Base-by-base conservation (phyloP, 345 rosid species). In the Aquilaria yunnanensis region DNA sequence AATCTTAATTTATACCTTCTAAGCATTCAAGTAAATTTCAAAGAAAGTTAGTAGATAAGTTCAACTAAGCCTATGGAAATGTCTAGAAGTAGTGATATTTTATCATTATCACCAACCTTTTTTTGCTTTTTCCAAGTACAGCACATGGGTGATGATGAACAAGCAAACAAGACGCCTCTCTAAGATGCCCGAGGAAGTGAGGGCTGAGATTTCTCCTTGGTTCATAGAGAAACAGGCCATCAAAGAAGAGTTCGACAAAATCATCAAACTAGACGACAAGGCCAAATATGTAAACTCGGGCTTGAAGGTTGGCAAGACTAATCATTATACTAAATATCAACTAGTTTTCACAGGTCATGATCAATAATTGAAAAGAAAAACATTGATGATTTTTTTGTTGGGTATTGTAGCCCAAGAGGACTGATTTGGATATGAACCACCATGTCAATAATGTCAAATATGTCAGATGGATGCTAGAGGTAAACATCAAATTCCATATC, bases 81-180 rank as follows among this genome's bases (percentile, higher is more conserved):
- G 23, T 23, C 23, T 23, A 23, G 1, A 23, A 23, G 23, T 23
- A 1, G 43, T 5, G 43, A 2, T 37, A 37, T 37, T 37, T 5
- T 37, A 37, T 9, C 2, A 37, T 37, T 5, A 37, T 5, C 1
- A 37, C 43, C 43, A 37, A 37, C 43, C 43, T 37, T 37, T 37
- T 2, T 5, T 37, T 37, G 51, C 13, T 33, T 34, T 53, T 2
- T 59, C 57, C 37, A 60, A 54, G 54, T 65, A 71, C 84, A 86
- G 87, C 69, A 82, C 81, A 14, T 86, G 87, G 89, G 93, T 84
- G 60, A 83, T 82, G 87, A 86, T 84, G 93, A 86, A 84, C 47
- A 69, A 84, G 72, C 70, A 70, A 69, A 84, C 93, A 41, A 80
- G 93, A 71, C 72, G 84, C 16, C 83, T 86, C 45, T 86, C 87